phyloP scores from a whole-genome alignment of 495 filamentous ascomycete species.

The Trichoderma virens region DNA sequence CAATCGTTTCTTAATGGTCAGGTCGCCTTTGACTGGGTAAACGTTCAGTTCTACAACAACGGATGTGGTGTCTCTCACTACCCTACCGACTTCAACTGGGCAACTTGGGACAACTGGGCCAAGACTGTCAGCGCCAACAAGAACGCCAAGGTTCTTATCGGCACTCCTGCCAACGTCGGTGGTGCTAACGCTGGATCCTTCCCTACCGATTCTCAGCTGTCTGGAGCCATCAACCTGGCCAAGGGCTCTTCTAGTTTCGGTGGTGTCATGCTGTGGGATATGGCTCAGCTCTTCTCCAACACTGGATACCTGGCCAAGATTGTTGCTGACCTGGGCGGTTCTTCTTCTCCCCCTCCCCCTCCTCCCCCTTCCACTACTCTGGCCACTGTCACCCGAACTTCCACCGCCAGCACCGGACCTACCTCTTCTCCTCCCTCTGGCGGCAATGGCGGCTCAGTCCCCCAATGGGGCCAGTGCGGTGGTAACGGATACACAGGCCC shows the following conservation, averaged over 20 bases:
- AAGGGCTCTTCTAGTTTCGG: conserved; percentile 54
- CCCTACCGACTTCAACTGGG: conserved; percentile 60
- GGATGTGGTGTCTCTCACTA: conserved; percentile 54
- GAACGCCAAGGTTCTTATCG: conserved; percentile 57
- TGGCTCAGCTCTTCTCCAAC: conserved; percentile 53
- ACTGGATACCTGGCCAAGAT: conserved; percentile 45
- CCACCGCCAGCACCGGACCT: conserved; percentile 15
- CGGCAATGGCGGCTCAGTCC: conserved; percentile 16
- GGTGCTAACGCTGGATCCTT: conserved; percentile 52
- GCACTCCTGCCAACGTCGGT: conserved; percentile 54
- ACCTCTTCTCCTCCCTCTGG: conserved; percentile 13
- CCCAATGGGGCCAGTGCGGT: conserved; percentile 37
- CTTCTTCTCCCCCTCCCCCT: not conserved
- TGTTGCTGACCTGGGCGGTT: conserved; percentile 18
- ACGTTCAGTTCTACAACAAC: conserved; percentile 64
- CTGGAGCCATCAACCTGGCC: conserved; percentile 40
- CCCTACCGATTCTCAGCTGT: conserved; percentile 30
- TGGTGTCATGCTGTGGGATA: conserved; percentile 70
- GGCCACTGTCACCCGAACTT: conserved; percentile 6
- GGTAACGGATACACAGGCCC: conserved; percentile 29
- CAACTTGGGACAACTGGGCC: conserved; percentile 66
- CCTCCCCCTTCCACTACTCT: conserved; percentile 10
- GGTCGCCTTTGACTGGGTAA: conserved; percentile 55
- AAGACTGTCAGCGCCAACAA: conserved; percentile 51
- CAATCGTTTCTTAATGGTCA: conserved; percentile 46